phyloP scores from a whole-genome alignment of 2,329 filamentous ascomycete species.

The Fusarium sublunatum region DNA sequence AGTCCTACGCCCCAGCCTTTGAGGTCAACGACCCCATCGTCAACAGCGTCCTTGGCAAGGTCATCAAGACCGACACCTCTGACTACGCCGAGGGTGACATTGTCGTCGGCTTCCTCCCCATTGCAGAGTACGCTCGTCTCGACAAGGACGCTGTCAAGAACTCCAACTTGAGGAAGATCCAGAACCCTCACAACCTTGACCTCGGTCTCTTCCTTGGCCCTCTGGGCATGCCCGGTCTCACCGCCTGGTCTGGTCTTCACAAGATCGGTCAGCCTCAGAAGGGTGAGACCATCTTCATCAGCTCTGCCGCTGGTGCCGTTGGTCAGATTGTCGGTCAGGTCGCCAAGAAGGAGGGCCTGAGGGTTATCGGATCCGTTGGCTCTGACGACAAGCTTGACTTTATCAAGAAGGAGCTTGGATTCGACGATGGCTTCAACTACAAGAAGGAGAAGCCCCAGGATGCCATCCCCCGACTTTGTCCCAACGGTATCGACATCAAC shows the following conservation, averaged over 20 bases:
- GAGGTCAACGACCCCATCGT: constrained; percentile 70
- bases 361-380: constrained; percentile 83
- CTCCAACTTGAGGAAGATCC: constrained; percentile 61
- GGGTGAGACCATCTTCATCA: constrained; percentile 84
- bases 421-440: constrained; percentile 82
- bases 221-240: constrained; percentile 71
- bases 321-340: constrained; percentile 86
- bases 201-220: constrained; percentile 76
- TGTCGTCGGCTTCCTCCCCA: constrained; percentile 66
- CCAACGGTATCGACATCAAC: constrained; percentile 79
- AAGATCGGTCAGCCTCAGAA: constrained; percentile 72
- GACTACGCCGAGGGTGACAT: constrained; percentile 76
- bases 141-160: constrained; percentile 53
- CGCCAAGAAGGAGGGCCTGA: constrained; percentile 82
- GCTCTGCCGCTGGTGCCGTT: constrained; percentile 82
- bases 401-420: constrained; percentile 62
- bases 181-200: constrained; percentile 77
- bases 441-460: constrained; percentile 80
- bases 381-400: constrained; percentile 83
- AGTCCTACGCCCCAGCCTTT: constrained; percentile 69
- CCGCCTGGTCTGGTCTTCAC: constrained; percentile 75
- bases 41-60: constrained; percentile 72
- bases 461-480: constrained; percentile 76
- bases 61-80: constrained; percentile 74
- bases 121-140: constrained; percentile 76